These are phyloP conservation scores for Quercus suber DNA, from an alignment of 306 rosid species.

Conservation along the genomic window DNA sequence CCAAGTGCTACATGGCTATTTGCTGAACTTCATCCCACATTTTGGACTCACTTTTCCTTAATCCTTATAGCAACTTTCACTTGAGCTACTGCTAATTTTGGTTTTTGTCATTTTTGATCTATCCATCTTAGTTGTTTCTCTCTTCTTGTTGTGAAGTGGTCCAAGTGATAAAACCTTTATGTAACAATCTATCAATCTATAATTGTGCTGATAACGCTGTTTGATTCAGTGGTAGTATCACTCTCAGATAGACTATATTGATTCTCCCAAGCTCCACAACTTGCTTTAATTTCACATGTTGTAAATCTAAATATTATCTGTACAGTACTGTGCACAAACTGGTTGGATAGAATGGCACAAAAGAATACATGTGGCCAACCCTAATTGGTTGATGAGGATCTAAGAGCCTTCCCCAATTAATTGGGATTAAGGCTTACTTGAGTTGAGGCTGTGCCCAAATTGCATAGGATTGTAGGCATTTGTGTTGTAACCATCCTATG, in stretches of 20 bases:
- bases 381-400: not conserved
- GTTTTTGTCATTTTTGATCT: not conserved
- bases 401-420: not conserved
- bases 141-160: not conserved
- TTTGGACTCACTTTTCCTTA: not conserved
- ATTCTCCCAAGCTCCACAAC: not conserved
- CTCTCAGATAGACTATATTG: not conserved
- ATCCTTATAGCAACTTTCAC: not conserved
- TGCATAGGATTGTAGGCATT: not conserved
- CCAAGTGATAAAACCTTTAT: not conserved
- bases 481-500: not conserved
- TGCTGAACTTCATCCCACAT: not conserved
- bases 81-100: not conserved
- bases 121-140: not conserved
- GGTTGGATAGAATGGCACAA: not conserved
- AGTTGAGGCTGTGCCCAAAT: not conserved
- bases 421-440: not conserved
- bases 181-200: not conserved
- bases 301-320: not conserved
- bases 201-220: not conserved
- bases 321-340: not conserved
- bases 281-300: not conserved
- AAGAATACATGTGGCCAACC: not conserved
- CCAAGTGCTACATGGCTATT: not conserved
- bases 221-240: not conserved